Percentiles rank a stretch among this genome's conserved stretches.
Evolutionary conservation across 495 filamentous ascomycete genomes (phyloP).

Genomic region (Penicillium egyptiacum): DNA sequence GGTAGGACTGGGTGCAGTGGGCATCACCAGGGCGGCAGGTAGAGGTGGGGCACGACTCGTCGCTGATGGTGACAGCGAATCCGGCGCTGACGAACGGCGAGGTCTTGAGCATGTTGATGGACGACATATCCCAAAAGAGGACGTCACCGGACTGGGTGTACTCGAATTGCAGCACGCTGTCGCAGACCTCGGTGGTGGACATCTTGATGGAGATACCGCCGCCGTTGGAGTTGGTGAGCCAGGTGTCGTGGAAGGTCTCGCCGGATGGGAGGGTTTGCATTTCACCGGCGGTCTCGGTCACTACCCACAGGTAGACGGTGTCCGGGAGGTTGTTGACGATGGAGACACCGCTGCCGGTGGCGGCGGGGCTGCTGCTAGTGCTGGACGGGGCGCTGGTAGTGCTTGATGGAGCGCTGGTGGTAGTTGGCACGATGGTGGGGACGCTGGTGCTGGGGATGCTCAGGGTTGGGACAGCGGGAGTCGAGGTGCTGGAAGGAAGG

Average conservation of each 20-base stretch:
- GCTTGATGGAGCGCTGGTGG: conserved; percentile 11
- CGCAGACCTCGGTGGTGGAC: conserved; percentile 24
- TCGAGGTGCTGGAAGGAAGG: conserved; percentile 6
- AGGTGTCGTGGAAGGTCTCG: conserved; percentile 34
- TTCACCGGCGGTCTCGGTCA: conserved; percentile 22
- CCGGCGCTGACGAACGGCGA: conserved; percentile 34
- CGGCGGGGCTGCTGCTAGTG: conserved; percentile 15
- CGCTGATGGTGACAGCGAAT: conserved; percentile 35
- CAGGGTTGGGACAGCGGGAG: conserved; percentile 4
- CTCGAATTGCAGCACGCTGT: conserved; percentile 45
- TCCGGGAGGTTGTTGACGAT: conserved; percentile 40
- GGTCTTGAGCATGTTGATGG: conserved; percentile 36
- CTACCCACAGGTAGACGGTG: conserved; percentile 40
- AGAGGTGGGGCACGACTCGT: conserved; percentile 30
- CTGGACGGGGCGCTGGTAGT: conserved; percentile 9
- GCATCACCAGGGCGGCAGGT: conserved; percentile 36
- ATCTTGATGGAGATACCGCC: conserved; percentile 48
- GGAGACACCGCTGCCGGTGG: conserved; percentile 26
- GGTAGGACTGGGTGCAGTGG: conserved; percentile 37
- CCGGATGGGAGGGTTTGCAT: conserved; percentile 31
- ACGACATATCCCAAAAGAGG: conserved; percentile 50
- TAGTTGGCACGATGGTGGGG: conserved; percentile 11
- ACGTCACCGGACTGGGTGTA: conserved; percentile 41
- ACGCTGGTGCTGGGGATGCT: conserved; percentile 1
- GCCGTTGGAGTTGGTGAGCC: conserved; percentile 37